Percentiles rank a stretch among this genome's conserved stretches.
Evolutionary conservation across 1,139 yeast species (phyloP).

Genomic region (Suhomyces guaymorum): DNA sequence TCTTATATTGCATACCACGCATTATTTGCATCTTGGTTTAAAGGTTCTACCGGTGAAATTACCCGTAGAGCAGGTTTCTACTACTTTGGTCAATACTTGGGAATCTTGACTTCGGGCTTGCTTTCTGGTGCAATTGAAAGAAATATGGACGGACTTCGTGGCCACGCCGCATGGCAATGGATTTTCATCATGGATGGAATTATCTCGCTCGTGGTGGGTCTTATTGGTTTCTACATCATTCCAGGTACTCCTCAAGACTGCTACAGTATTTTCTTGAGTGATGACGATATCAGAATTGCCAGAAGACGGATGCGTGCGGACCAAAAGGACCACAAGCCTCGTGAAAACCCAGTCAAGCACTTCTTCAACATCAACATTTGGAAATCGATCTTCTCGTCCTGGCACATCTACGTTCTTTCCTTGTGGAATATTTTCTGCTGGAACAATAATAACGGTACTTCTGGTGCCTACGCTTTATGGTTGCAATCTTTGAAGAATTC

Average conservation of each 20-base stretch:
- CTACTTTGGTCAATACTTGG: slow-evolving; percentile 61
- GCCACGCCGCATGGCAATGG: slow-evolving; percentile 72
- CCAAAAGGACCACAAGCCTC: slow-evolving; percentile 35
- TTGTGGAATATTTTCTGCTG: slow-evolving; percentile 63
- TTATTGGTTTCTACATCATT: slow-evolving; percentile 59
- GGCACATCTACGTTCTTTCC: slow-evolving; percentile 55
- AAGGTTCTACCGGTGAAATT: slow-evolving; percentile 51
- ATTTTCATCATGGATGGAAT: slow-evolving; percentile 68
- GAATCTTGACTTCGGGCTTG: slow-evolving; percentile 62
- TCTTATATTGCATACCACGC: slow-evolving; percentile 61
- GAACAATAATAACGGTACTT: slow-evolving; percentile 52
- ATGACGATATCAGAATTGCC: slow-evolving; percentile 66
- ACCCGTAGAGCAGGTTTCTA: slow-evolving; percentile 62
- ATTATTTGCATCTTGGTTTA: slow-evolving; percentile 63
- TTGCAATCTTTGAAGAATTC: slow-evolving; percentile 34
- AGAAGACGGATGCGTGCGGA: slow-evolving; percentile 54
- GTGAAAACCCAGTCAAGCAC: slow-evolving; percentile 27
- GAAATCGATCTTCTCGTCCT: slow-evolving; percentile 51
- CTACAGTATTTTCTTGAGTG: slow-evolving; percentile 55
- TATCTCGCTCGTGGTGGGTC: slow-evolving; percentile 59
- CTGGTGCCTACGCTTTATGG: slow-evolving; percentile 55
- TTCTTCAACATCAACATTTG: slow-evolving; percentile 40
- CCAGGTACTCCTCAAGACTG: slow-evolving; percentile 73
- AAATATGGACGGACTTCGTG: slow-evolving; percentile 46
- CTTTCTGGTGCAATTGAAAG: slow-evolving; percentile 61